A percentile compares a stretch with the other conserved stretches of the same genome.
These are phyloP conservation scores for Pseudogymnoascus sp. DNA, from an alignment of 2,329 filamentous ascomycete genomes.

Conservation along the genomic window DNA sequence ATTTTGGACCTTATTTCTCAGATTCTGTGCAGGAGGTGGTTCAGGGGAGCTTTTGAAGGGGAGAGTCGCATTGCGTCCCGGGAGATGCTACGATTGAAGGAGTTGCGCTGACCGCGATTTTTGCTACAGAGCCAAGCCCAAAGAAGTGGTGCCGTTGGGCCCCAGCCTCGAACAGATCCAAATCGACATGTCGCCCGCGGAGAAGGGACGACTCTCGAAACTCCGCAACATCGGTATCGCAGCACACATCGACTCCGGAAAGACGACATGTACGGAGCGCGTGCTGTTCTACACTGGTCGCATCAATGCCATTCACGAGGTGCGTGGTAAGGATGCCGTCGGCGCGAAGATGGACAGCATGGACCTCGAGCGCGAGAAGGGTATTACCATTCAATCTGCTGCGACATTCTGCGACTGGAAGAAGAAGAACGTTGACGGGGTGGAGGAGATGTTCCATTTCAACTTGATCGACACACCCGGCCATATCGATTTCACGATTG, in stretches of 20 bases:
- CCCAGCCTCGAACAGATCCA: constrained; percentile 54
- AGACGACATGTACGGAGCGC: constrained; percentile 93
- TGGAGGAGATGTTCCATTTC: constrained; percentile 89
- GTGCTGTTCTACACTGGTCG: constrained; percentile 97
- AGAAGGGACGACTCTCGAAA: constrained; percentile 67
- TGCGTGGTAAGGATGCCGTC: constrained; percentile 86
- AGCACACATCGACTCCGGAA: constrained; percentile 96
- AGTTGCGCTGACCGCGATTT: background rate
- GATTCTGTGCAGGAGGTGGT: background rate
- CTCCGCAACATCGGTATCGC: constrained; percentile 98
- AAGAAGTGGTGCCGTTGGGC: background rate
- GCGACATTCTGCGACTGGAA: constrained; percentile 97
- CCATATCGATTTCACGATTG: constrained; percentile 98
- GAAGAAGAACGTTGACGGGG: constrained; percentile 66
- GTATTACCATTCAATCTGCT: constrained; percentile 97
- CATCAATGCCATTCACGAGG: constrained; percentile 95
- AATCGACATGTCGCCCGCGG: constrained; percentile 71
- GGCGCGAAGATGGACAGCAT: constrained; percentile 99
- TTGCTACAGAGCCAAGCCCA: background rate
- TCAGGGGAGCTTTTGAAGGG: background rate
- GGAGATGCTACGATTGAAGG: background rate
- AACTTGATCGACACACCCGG: constrained; percentile 98
- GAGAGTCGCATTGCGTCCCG: background rate
- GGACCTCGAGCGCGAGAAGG: constrained; percentile 96
- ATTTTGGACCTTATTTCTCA: background rate